Conservation (phyloP, 257 asterid species). For the Anisodus tanguticus region DNA sequence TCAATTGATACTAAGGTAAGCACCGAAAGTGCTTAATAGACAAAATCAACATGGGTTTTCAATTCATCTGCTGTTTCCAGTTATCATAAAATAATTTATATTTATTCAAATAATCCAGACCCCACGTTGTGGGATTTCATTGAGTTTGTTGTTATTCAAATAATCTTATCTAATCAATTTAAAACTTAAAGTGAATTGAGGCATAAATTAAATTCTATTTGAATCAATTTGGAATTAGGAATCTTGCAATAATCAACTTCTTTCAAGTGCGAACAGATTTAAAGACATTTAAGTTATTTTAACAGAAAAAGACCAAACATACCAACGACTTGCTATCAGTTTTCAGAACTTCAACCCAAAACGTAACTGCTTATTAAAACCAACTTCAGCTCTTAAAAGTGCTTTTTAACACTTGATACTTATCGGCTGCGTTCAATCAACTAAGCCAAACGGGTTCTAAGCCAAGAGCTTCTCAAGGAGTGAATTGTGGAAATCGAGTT, state of each 20-base stretch:
- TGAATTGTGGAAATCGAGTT: neutral
- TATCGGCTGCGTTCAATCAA: neutral
- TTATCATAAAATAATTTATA: neutral
- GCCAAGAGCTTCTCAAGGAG: slow-evolving; percentile 24
- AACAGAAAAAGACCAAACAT: slow-evolving; percentile 6
- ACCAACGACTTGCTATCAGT: neutral
- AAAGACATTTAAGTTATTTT: neutral
- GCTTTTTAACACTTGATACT: neutral
- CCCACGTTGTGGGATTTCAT: too few relatives aligned
- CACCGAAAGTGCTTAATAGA: neutral
- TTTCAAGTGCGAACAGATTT: slow-evolving; percentile 3
- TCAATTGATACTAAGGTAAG: slow-evolving; percentile 20
- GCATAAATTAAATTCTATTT: slow-evolving; percentile 7
- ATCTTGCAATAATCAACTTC: slow-evolving; percentile 10
- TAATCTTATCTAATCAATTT: slow-evolving; percentile 2
- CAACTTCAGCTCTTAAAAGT: slow-evolving; percentile 10
- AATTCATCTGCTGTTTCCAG: neutral
- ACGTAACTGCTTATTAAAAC: neutral
- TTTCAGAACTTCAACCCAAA: neutral
- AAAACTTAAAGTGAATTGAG: neutral
- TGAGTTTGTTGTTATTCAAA: neutral
- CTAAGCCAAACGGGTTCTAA: slow-evolving; percentile 18
- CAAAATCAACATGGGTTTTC: neutral
- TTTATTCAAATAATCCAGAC: neutral
- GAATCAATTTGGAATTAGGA: neutral